A percentile compares a stretch with the other conserved stretches of the same genome.
These are phyloP conservation scores for Eremothecium coryli DNA, from an alignment of 1,139 yeast species.

Conservation along the genomic window DNA sequence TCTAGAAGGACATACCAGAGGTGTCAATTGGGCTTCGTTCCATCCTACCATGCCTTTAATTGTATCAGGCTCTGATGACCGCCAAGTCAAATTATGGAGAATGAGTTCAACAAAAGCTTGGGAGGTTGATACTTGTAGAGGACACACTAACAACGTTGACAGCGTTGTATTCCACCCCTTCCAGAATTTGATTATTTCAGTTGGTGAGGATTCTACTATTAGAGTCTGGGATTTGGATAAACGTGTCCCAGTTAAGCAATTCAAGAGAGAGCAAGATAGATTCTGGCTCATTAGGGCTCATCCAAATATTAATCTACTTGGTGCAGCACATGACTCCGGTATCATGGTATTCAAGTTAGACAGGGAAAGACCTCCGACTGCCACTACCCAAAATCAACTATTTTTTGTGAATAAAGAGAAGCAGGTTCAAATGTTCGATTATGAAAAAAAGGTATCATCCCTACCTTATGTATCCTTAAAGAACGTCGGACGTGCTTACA, in stretches of 20 bases:
- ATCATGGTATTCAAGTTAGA: conserved; percentile 97
- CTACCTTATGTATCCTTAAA: conserved; percentile 77
- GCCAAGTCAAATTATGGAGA: conserved; percentile 93
- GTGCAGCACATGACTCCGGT: conserved; percentile 95
- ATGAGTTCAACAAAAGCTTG: conserved; percentile 97
- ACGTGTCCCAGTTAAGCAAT: conserved; percentile 88
- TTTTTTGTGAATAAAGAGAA: conserved; percentile 75
- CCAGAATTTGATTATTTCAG: conserved; percentile 86
- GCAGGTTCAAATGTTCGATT: conserved; percentile 75
- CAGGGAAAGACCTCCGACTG: conserved; percentile 91
- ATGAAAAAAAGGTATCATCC: conserved; percentile 47
- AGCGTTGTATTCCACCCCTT: conserved; percentile 88
- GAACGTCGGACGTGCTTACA: conserved; percentile 79
- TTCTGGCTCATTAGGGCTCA: conserved; percentile 91
- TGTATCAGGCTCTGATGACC: conserved; percentile 94
- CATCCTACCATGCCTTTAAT: conserved; percentile 94
- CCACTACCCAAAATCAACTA: conserved; percentile 60
- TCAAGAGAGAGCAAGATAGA: conserved; percentile 88
- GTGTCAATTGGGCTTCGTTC: conserved; percentile 97
- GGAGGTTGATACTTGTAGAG: conserved; percentile 98
- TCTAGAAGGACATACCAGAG: conserved; percentile 95
- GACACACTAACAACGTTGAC: conserved; percentile 89
- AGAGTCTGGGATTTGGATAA: conserved; percentile 96
- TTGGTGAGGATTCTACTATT: conserved; percentile 94
- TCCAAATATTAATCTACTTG: conserved; percentile 84